Evolutionary conservation across 768 basidiomycete species (phyloP).

Genomic region (Lactifluus subvellereus): DNA sequence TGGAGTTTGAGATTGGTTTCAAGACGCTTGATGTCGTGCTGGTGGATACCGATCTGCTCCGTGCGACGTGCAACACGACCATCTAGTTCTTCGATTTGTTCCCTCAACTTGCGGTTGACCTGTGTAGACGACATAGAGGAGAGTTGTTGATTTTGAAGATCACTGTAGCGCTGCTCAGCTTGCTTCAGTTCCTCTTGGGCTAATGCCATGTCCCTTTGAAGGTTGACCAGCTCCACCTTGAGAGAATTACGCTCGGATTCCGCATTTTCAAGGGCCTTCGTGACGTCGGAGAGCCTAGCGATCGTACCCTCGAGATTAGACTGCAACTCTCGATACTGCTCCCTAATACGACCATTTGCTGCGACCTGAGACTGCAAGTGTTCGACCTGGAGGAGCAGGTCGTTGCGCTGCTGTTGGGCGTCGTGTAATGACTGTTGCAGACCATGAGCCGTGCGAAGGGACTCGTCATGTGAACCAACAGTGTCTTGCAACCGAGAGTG

Average conservation of each 20-base stretch:
- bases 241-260: conserved; percentile 66
- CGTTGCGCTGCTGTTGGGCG: conserved; percentile 4
- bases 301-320: conserved; percentile 38
- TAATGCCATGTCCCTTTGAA: conserved; percentile 50
- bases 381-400: conserved; percentile 14
- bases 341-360: conserved; percentile 9
- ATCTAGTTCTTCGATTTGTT: conserved; percentile 67
- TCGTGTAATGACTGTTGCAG: conserved; percentile 12
- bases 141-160: conserved; percentile 62
- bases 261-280: conserved; percentile 45
- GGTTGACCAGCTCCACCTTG: conserved; percentile 54
- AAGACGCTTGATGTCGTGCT: conserved; percentile 70
- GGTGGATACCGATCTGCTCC: conserved; percentile 71
- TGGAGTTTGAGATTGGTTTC: conserved; percentile 70
- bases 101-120: conserved; percentile 46
- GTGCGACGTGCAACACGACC: conserved; percentile 56
- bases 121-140: conserved; percentile 47
- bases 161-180: conserved; percentile 55
- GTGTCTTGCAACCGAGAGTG: conserved; percentile 6
- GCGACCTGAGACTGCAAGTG: conserved; percentile 15
- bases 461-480: neutral
- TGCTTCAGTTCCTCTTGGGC: conserved; percentile 50
- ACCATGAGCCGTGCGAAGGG: neutral
- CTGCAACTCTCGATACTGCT: conserved; percentile 15
- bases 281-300: conserved; percentile 40